Evolutionary conservation across 148 eudicot species (phyloP).

Genomic region (Diospyros kaki): DNA sequence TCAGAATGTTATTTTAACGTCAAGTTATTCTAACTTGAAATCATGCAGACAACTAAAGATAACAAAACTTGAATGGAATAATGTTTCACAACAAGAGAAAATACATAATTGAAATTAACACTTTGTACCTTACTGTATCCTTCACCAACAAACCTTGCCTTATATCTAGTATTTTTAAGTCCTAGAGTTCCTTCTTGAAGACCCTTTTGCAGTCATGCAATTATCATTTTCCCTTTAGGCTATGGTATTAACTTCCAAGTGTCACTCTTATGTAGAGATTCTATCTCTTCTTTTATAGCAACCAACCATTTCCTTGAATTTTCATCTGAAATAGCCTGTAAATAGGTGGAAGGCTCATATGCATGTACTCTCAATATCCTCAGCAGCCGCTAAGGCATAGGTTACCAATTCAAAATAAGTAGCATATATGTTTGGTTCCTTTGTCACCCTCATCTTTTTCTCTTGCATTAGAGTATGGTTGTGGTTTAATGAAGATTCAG

Average conservation of each 20-base stretch:
- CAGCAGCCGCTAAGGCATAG: slow-evolving; percentile 2
- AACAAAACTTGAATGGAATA: background rate
- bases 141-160: background rate
- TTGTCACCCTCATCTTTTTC: slow-evolving; percentile 2
- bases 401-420: background rate
- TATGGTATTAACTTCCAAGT: background rate
- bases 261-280: background rate
- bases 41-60: background rate
- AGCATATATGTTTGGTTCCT: background rate
- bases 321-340: background rate
- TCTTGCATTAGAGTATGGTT: background rate
- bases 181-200: background rate
- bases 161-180: no score
- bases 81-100: background rate
- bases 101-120: background rate
- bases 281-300: background rate
- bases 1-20: background rate
- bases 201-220: background rate
- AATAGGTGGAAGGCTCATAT: background rate
- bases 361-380: background rate
- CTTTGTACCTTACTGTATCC: background rate
- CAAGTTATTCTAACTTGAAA: background rate
- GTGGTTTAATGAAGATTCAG: no score
- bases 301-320: background rate
- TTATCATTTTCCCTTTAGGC: background rate